Percentiles rank a stretch among this genome's conserved stretches.
phyloP scores from a whole-genome alignment of 1,284 basidiomycete species.

The Pyrrhoderma lamaoense region DNA sequence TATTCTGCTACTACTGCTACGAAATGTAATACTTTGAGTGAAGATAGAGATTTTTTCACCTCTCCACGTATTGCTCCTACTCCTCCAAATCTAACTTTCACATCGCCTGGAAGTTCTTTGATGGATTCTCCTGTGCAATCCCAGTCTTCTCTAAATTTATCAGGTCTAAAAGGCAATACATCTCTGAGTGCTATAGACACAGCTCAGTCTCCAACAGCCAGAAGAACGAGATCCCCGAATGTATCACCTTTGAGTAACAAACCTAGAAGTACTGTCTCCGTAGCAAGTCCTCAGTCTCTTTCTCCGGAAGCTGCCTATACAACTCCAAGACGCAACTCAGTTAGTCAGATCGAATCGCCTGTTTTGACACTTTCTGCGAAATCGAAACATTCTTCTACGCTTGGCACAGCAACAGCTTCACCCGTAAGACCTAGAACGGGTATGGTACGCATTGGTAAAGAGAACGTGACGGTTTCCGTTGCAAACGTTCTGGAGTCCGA shows the following conservation, averaged over 20 bases:
- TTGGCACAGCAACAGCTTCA: not conserved
- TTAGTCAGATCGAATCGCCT: not conserved
- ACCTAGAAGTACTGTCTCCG: not conserved
- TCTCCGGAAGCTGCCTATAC: conserved; percentile 4
- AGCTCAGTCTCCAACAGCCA: not conserved
- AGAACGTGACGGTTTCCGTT: conserved; percentile 17
- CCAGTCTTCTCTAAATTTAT: not conserved
- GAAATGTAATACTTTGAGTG: conserved; percentile 1
- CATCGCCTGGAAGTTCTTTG: conserved; percentile 5
- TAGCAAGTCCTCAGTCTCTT: conserved; percentile 3
- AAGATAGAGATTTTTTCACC: conserved; percentile 11
- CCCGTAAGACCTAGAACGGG: conserved; percentile 7
- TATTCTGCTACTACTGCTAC: not conserved
- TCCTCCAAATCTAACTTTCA: conserved; percentile 14
- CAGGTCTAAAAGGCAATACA: not conserved
- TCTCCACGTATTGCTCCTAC: conserved; percentile 16
- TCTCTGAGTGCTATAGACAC: not conserved
- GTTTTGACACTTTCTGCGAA: too few species aligned
- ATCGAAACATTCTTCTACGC: not conserved
- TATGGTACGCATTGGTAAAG: conserved; percentile 15
- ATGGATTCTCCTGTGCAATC: conserved; percentile 4
- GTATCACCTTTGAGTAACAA: not conserved
- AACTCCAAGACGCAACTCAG: conserved; percentile 1
- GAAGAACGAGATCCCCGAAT: not conserved
- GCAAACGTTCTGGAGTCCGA: conserved; percentile 16